phyloP scores from a whole-genome alignment of 768 basidiomycete genomes.

The Rhodotorula sphaerocarpa region DNA sequence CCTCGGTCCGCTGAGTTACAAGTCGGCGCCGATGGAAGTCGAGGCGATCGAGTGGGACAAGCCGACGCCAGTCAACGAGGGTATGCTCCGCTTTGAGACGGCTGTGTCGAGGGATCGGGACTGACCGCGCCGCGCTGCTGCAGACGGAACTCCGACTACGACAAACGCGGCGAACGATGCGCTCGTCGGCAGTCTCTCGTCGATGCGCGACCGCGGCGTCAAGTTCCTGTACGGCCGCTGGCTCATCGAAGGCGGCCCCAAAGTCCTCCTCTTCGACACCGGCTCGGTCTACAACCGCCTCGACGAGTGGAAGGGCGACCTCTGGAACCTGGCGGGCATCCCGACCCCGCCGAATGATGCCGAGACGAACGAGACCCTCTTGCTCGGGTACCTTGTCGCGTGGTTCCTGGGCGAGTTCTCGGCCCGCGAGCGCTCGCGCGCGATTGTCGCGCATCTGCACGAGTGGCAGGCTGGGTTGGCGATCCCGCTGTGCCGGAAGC shows the following conservation, averaged over 20 bases:
- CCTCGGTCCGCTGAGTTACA: constrained; percentile 96
- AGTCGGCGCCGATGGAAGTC: constrained; percentile 98
- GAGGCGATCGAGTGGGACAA: constrained; percentile 70
- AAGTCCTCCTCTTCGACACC: constrained; percentile 91
- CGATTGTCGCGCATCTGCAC: constrained; percentile 95
- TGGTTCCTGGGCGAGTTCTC: constrained; percentile 99
- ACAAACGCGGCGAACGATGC: constrained; percentile 43
- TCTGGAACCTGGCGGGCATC: constrained; percentile 97
- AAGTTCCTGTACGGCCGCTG: constrained; percentile 93
- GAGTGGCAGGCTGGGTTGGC: constrained; percentile 78
- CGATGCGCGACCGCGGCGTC: constrained; percentile 80
- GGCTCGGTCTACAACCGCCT: constrained; percentile 74
- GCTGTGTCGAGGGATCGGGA: no score
- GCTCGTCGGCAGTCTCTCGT: constrained; percentile 63
- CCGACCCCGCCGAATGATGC: constrained; percentile 92
- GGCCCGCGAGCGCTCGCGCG: constrained; percentile 64
- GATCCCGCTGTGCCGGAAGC: constrained; percentile 71
- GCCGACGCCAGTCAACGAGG: constrained; percentile 13
- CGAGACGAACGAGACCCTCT: constrained; percentile 96
- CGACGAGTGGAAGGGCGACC: constrained; percentile 97
- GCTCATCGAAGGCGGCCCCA: constrained; percentile 95
- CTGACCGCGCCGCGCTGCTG: not conserved
- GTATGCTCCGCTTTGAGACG: not conserved
- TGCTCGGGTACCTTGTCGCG: constrained; percentile 94
- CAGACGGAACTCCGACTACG: constrained; percentile 13